Evolutionary conservation across 208 protist species (phyloP), one percentile per base, ranked within the genome.

Genomic region (Leishmania major): DNA sequence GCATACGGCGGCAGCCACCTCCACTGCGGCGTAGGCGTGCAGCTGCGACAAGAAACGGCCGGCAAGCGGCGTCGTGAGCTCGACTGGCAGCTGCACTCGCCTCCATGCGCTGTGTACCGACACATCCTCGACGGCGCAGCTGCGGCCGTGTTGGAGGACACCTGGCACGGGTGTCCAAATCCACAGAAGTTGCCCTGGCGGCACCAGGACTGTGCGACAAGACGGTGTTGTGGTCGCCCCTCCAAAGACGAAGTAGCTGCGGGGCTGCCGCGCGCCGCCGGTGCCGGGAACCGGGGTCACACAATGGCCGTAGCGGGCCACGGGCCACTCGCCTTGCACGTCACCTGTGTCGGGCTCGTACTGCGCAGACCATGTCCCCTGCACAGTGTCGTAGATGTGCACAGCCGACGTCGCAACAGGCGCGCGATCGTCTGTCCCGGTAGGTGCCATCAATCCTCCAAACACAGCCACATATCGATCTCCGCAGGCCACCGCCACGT

Each of bases 171-270:
- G 86, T n/a, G 82, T 82, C 80, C 87, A 92, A 8, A 92, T 69
- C 91, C 91, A 95, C 70, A 95, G 81, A 70, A 92, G 76, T 49
- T 95, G 90, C 77, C 89, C 86, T 53, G 74, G 77, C 49, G 85
- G 64, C 70, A 91, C 73, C 55, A 91, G 62, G 13, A n/a, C 15
- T 1, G 73, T 47, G 51, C 31, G 69, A 76, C 78, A 73, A 62
- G 80, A 67, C 40, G 77, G 31, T 43, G 35, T 57, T 51, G 73
- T 49, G 31, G 47, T 15, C 3, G 78, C 84, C 22, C 87, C 87
- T 40, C 87, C 87, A 62, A 86, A 83, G 17, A 91, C 75, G 22
- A 84, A 75, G 72, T 79, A 82, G 67, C 73, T 82, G 57, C 35
- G 40, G 53, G 75, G 81, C 80, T 75, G 57, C 79, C 70, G 60